Base-by-base conservation (phyloP, 805 yeast species). In the Hanseniaspora opuntiae region DNA sequence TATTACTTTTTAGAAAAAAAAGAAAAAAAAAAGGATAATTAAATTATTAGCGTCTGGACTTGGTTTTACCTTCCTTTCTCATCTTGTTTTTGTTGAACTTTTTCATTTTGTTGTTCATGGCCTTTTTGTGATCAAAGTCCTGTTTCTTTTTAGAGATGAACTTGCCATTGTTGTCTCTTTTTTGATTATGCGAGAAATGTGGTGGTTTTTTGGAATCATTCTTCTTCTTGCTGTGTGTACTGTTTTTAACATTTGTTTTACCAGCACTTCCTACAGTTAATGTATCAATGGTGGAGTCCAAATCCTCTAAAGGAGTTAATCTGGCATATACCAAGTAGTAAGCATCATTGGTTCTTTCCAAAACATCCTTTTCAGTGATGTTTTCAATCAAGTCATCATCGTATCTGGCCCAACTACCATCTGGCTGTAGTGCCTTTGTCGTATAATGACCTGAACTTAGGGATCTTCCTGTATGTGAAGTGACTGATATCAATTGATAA, bases 381-480 rank as follows among this genome's bases (percentile, higher is more conserved):
- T 73, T 74, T 62, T 86, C 84, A 59, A 86, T 80, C 62, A 82
- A 79, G 62, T 93, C 98, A 65, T 93, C 98, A 64, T 93, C 97
- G 66, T 90, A 93, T 10, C 87, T 82, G 30, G 87, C 82, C 98
- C 97, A 93, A 1, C 83, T 69, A 1, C 88, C 90, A 67, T 86
- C 93, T 0, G 97, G 95, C 67, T 89, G 96, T 57, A 84, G 77
- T 63, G 96, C 86, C 63, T 86, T 87, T 0, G 95, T 85, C 56
- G 88, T 78, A 63, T 93, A 93, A 67, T 93, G 98, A 3, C 98
- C 98, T 3, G 93, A 81, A 45, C 88, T 81, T 14, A 89, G 81
- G 1, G 96, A 84, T 58, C 97, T 74, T 40, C 98, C 98, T 61
- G 86, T 96, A 63, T 93, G 98, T 4, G 88, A 90, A 56, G 90